phyloP scores from a whole-genome alignment of 139 green algal species.

The Micractinium conductrix region DNA sequence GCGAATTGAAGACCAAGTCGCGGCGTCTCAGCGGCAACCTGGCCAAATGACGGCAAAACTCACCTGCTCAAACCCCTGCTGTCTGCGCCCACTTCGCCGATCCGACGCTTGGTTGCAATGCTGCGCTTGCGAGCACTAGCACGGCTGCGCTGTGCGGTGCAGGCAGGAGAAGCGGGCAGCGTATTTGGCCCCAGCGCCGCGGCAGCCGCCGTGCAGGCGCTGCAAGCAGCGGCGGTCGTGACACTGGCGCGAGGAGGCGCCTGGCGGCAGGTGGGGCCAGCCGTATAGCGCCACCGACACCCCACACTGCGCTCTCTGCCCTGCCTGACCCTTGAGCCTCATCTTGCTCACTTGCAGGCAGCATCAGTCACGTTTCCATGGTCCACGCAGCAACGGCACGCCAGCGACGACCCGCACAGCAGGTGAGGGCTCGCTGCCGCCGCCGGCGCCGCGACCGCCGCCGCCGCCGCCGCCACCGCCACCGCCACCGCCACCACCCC shows the following conservation, averaged over 20 bases:
- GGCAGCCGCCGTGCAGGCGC: background rate
- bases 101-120: too few relatives aligned
- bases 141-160: background rate
- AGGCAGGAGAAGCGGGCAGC: background rate
- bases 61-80: too few relatives aligned
- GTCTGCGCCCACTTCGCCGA: too few relatives aligned
- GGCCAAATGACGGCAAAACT: too few relatives aligned
- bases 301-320: background rate
- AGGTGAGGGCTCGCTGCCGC: background rate
- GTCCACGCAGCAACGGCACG: conserved; percentile 2
- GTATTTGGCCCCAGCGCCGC: background rate
- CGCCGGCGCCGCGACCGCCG: background rate
- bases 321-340: background rate
- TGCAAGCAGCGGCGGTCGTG: background rate
- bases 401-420: background rate
- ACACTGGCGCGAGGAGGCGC: background rate
- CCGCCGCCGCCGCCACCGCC: background rate
- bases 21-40: too few relatives aligned
- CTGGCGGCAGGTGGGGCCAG: background rate
- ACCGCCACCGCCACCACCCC: background rate
- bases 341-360: background rate
- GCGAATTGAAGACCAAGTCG: too few relatives aligned
- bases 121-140: background rate
- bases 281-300: background rate
- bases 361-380: background rate